Evolutionary conservation across 2,329 filamentous ascomycete species (phyloP).

Genomic region (Alternaria gaisen): DNA sequence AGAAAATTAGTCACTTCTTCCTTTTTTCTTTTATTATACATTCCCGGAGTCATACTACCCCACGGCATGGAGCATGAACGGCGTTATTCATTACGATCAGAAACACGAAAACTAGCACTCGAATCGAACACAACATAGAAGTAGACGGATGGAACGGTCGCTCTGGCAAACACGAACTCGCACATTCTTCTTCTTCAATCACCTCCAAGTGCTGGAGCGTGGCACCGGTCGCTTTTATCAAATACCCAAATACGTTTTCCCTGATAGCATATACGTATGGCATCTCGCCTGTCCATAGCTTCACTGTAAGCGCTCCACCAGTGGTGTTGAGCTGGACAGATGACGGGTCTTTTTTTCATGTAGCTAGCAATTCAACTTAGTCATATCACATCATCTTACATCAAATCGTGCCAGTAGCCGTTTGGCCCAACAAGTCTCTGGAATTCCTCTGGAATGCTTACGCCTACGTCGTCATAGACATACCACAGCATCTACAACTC

Average conservation of each 20-base stretch:
- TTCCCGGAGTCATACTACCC: slow-evolving; percentile 23
- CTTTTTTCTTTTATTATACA: slow-evolving; percentile 5
- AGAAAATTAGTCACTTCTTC: slow-evolving; percentile 2
- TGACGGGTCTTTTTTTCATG: slow-evolving; percentile 30
- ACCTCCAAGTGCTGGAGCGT: slow-evolving; percentile 51
- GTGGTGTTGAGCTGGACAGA: slow-evolving; percentile 44
- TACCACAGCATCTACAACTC: not conserved
- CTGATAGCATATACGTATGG: slow-evolving; percentile 20
- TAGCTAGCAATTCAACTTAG: slow-evolving; percentile 11
- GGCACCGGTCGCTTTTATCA: slow-evolving; percentile 40
- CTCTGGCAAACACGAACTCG: slow-evolving; percentile 22
- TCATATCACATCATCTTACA: not conserved
- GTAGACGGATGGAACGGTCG: slow-evolving; percentile 5
- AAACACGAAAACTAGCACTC: slow-evolving; percentile 13
- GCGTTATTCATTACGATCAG: slow-evolving; percentile 39
- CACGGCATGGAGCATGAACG: slow-evolving; percentile 41
- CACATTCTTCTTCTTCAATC: slow-evolving; percentile 32
- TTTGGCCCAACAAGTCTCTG: not conserved
- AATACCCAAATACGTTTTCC: slow-evolving; percentile 25
- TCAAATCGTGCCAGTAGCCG: not conserved
- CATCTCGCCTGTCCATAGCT: slow-evolving; percentile 41
- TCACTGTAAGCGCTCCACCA: slow-evolving; percentile 41
- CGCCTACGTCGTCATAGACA: not conserved
- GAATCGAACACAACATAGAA: slow-evolving; percentile 7
- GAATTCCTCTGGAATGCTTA: not conserved